Percentiles rank a stretch among this genome's conserved stretches.
phyloP scores from a whole-genome alignment of 2,329 filamentous ascomycete species.

The Talaromyces albobiverticillius region DNA sequence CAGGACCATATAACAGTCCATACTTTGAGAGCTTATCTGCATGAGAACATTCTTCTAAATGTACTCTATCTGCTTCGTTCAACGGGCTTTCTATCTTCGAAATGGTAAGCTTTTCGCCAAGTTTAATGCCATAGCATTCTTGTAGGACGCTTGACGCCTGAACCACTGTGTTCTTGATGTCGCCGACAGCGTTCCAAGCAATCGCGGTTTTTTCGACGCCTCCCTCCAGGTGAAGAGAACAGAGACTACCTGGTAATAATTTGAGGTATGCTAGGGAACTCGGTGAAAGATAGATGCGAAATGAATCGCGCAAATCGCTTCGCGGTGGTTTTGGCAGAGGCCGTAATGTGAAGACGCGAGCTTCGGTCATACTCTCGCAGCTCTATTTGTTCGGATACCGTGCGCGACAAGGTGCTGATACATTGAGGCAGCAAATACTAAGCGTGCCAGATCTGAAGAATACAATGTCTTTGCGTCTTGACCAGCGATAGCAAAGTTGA shows the following conservation, averaged over 20 bases:
- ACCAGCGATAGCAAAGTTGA: background rate
- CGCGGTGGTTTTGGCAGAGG: conserved; percentile 49
- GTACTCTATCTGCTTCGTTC: conserved; percentile 56
- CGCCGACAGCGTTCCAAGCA: conserved; percentile 60
- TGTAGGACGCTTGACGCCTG: conserved; percentile 73
- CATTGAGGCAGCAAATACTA: too few species aligned
- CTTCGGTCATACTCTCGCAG: conserved; percentile 31
- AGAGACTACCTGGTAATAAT: conserved; percentile 58
- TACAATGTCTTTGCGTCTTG: background rate
- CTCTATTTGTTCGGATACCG: background rate
- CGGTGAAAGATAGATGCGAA: conserved; percentile 57
- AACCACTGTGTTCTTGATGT: conserved; percentile 64
- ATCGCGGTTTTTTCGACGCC: conserved; percentile 55
- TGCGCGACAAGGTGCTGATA: background rate
- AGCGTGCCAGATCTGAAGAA: too few species aligned
- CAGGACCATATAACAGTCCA: conserved; percentile 33
- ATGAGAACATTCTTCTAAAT: conserved; percentile 58
- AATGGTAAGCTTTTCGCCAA: conserved; percentile 67
- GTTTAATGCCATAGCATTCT: conserved; percentile 67
- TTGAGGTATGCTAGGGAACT: conserved; percentile 55
- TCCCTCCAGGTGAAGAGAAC: conserved; percentile 37
- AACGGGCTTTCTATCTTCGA: conserved; percentile 51
- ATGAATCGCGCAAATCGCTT: conserved; percentile 54
- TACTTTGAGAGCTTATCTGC: conserved; percentile 34
- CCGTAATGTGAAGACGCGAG: conserved; percentile 51